These are phyloP conservation scores for Henckelia pumila DNA, from an alignment of 257 asterid species.

Conservation along the genomic window DNA sequence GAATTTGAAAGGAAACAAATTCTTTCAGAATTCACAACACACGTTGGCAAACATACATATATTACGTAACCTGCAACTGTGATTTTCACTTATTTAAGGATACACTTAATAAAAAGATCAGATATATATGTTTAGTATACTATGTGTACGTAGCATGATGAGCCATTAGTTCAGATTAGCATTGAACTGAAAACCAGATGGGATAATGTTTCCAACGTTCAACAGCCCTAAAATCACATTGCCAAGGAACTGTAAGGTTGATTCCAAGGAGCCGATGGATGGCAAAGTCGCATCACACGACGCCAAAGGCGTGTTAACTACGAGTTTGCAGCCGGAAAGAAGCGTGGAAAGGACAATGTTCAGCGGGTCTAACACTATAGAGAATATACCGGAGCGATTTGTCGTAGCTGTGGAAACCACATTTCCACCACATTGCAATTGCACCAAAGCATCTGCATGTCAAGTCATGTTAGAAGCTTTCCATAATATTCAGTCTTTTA, in stretches of 20 bases:
- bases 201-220: slow-evolving; percentile 17
- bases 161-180: too few species aligned
- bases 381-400: slow-evolving; percentile 37
- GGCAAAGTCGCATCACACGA: slow-evolving; percentile 42
- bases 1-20: too few species aligned
- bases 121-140: too few species aligned
- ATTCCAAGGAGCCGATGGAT: slow-evolving; percentile 33
- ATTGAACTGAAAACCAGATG: not conserved
- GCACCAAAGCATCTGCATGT: slow-evolving; percentile 49
- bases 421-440: slow-evolving; percentile 46
- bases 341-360: slow-evolving; percentile 27
- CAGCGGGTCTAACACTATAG: slow-evolving; percentile 38
- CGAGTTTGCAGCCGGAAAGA: slow-evolving; percentile 35
- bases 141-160: not conserved
- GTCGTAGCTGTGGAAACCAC: slow-evolving; percentile 39
- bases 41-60: not conserved
- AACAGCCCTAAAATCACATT: slow-evolving; percentile 31
- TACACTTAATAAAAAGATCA: not conserved
- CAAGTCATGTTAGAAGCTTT: too few species aligned
- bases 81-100: not conserved
- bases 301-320: slow-evolving; percentile 43
- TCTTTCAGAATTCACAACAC: not conserved
- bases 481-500: not conserved
- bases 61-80: not conserved
- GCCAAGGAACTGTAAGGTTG: slow-evolving; percentile 39